Base-by-base conservation (phyloP, 2,329 filamentous ascomycete genomes). In the Ophiostoma perfectum region DNA sequence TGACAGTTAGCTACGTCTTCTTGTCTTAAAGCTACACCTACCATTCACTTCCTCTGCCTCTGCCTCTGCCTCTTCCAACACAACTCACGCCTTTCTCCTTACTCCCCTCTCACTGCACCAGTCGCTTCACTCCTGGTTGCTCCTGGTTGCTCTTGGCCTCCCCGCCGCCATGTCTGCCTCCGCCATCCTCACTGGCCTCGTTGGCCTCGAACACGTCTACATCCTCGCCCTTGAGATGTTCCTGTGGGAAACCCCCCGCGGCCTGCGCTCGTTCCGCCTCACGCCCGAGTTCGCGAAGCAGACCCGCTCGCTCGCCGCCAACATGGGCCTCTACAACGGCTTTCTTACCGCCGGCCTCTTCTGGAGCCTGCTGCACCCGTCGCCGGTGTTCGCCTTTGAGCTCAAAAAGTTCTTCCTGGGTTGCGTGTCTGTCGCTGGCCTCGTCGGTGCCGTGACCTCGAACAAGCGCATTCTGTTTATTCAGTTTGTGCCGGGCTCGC, bases 241-340 rank as follows among this genome's bases (percentile, higher is more conserved):
- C 70, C 76, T 83, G 67, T 84, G 82, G 82, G 82, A 78, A 2
- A 79, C 76, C 0, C 80, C 81, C 2, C 77, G 76, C 41, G 82
- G 81, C 49, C 78, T 76, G 70, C 80, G 78, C 72, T 73, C 81
- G 1, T 84, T 84, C 74, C 74, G 74, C 42, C 75, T 82, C 47
- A 78, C 76, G 0, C 73, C 78, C n/a, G 79, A 82, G 5, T 82
- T 81, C 68, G 82, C 82, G 5, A 73, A 78, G 52, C 72, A 81
- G 74, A 82, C 80, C 3, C 78, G 78, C 70, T 72, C 69, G 4
- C 75, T 84, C 47, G 82, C 81, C 64, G 80, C 80, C 66, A 84
- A 84, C 74, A 82, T 84, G 73, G 82, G 82, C 27, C 76, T 84
- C 5, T 84, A 84, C 76, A 84, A 84, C 72, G 82, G 82, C 58